These are phyloP conservation scores for Neonectria hederae DNA, from an alignment of 2,329 filamentous ascomycete species.

Conservation along the genomic window DNA sequence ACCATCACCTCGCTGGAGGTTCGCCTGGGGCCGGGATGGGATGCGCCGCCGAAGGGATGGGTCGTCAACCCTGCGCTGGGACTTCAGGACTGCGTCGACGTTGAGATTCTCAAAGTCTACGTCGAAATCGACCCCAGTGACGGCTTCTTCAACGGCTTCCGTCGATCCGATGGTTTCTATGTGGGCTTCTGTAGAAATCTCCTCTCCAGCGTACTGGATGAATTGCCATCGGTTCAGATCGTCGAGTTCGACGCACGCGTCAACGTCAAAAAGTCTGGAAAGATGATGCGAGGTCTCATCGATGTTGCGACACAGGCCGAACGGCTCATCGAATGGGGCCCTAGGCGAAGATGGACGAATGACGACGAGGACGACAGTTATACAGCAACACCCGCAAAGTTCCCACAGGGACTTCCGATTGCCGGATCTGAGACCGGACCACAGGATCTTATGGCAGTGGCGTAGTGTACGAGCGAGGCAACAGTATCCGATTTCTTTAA, in stretches of 20 bases:
- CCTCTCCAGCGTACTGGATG: conserved; percentile 64
- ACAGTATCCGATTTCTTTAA: conserved; percentile 8
- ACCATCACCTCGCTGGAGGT: conserved; percentile 73
- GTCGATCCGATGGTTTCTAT: conserved; percentile 73
- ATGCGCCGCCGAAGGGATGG: conserved; percentile 75
- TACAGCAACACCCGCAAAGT: neutral
- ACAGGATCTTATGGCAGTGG: conserved; percentile 20
- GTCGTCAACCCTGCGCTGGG: conserved; percentile 72
- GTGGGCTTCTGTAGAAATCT: conserved; percentile 71
- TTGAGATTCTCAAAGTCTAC: conserved; percentile 71
- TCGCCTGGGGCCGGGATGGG: conserved; percentile 78
- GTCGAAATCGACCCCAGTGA: conserved; percentile 78
- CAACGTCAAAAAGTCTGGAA: conserved; percentile 71
- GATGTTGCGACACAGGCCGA: conserved; percentile 59
- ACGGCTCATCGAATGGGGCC: conserved; percentile 72
- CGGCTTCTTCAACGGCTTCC: conserved; percentile 73
- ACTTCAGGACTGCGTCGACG: conserved; percentile 67
- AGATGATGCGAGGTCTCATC: conserved; percentile 70
- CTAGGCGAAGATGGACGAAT: conserved; percentile 72
- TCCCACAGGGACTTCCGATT: neutral
- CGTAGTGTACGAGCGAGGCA: conserved; percentile 15
- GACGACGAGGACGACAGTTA: conserved; percentile 48
- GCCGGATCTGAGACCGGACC: neutral
- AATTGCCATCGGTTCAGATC: conserved; percentile 63
- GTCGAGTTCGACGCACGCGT: conserved; percentile 77